Evolutionary conservation across 1,284 basidiomycete species (phyloP).

Genomic region (Tetrapyrgos nigripes): DNA sequence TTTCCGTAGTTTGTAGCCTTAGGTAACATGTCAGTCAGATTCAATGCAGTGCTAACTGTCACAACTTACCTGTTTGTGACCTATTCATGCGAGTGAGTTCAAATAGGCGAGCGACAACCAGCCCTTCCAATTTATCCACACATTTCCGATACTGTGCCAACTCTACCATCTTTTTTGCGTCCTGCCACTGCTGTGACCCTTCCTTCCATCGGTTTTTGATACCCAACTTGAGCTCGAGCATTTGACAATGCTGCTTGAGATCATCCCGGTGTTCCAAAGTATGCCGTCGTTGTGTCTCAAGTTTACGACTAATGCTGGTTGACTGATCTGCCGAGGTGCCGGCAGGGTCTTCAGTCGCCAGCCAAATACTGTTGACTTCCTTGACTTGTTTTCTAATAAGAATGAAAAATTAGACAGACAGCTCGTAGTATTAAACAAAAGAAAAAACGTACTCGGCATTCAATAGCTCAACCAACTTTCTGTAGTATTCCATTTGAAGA

Average conservation of each 20-base stretch:
- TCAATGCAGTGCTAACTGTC: not conserved
- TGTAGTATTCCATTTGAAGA: no score
- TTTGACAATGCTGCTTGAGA: slow-evolving; percentile 4
- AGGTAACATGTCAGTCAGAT: not conserved
- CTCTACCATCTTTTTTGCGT: not conserved
- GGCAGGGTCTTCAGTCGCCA: not conserved
- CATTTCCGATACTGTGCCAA: slow-evolving; percentile 4
- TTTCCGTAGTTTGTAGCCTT: slow-evolving; percentile 18
- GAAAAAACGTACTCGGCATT: slow-evolving; percentile 19
- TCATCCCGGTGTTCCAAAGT: slow-evolving; percentile 10
- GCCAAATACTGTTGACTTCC: not conserved
- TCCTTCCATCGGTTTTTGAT: slow-evolving; percentile 11
- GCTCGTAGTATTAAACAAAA: not conserved
- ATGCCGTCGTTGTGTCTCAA: slow-evolving; percentile 10
- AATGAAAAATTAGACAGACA: not conserved
- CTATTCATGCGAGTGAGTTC: slow-evolving; percentile 34
- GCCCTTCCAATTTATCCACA: slow-evolving; percentile 24
- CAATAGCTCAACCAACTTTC: slow-evolving; percentile 20
- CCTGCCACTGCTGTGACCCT: slow-evolving; percentile 4
- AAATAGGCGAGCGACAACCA: slow-evolving; percentile 27
- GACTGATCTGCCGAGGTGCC: not conserved
- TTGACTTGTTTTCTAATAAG: not conserved
- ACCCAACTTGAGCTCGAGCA: slow-evolving; percentile 7
- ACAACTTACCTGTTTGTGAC: slow-evolving; percentile 31
- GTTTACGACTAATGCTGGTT: slow-evolving; percentile 2